Evolutionary conservation across 495 filamentous ascomycete genomes (phyloP).

Genomic region (Talaromyces liani): DNA sequence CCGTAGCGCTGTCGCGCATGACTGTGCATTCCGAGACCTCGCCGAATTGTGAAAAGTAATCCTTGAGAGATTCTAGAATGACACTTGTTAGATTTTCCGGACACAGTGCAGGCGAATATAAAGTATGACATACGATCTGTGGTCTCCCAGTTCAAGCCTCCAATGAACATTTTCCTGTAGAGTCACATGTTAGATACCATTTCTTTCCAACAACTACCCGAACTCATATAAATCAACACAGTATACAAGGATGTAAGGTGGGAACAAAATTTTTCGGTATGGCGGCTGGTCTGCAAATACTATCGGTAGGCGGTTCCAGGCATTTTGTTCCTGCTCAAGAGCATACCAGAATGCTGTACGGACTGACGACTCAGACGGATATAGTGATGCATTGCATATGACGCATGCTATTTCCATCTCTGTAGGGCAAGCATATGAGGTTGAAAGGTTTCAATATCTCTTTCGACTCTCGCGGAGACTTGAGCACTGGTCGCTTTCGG

Average conservation of each 20-base stretch:
- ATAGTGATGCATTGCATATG: not conserved
- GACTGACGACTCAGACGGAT: not conserved
- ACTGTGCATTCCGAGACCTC: constrained; percentile 97
- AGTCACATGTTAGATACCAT: not conserved
- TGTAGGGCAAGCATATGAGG: not conserved
- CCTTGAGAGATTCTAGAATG: constrained; percentile 79
- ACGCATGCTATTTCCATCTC: not conserved
- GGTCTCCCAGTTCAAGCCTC: constrained; percentile 97
- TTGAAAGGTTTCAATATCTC: not conserved
- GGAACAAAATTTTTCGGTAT: too few relatives aligned
- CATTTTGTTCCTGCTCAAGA: not conserved
- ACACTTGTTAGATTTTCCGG: constrained; percentile 12
- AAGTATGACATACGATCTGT: constrained; percentile 70
- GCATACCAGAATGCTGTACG: not conserved
- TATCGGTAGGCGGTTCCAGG: not conserved
- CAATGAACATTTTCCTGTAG: constrained; percentile 97
- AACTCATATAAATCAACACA: not conserved
- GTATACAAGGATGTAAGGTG: too few relatives aligned
- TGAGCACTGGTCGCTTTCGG: not conserved
- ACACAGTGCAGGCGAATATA: not conserved
- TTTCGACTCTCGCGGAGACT: not conserved
- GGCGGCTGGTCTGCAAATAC: not conserved
- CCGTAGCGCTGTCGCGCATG: constrained; percentile 92
- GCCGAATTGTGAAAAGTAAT: constrained; percentile 97
- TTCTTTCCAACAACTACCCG: not conserved